Evolutionary conservation across 768 basidiomycete species (phyloP), one percentile per base, ranked within the genome.

Genomic region (Cyclocybe cylindracea): DNA sequence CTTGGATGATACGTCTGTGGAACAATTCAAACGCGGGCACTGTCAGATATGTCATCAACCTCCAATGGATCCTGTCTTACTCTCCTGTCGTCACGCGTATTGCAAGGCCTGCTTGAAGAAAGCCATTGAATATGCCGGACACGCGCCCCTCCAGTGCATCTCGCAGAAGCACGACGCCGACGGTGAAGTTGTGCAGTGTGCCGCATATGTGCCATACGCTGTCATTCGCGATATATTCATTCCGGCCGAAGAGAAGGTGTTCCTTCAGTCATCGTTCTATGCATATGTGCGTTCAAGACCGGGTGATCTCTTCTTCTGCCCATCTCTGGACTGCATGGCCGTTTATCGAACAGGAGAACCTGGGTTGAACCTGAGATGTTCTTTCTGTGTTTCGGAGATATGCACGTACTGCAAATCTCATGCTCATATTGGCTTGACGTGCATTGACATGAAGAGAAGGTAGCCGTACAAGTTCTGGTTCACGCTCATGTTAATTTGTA

Each of bases 1-100:
- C 45, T 32, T 67, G 58, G 49, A 55, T 45, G 18, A 58, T 60
- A 14, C 46, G 6, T 35, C 61, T 42, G 39, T 41, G 37, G 33
- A 47, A 16, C 46, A 31, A 8, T 13, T 40, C 13, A 37, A 34
- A 9, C 45, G 16, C 34, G 56, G 51, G 5, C 49, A 56, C 32
- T 82, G 80, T 53, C 70, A 70, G 7, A 64, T 80, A 14, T 82
- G 79, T 54, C 69, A 69, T 37, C 66, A 67, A 32, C 54, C 49
- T n/a, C 61, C 74, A 10, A 57, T 56, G 11, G 59, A 69, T n/a
- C 61, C 71, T 1, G 58, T 73, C 56, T 62, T 59, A 48, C 58
- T 80, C 53, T 63, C 65, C 24, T 86, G 84, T 61, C 70, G 70
- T 13, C 83, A 86, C 61, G 56, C 58, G 18, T 84, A 84, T 60